Evolutionary conservation across 352 stramenopile genomes (phyloP).

Genomic region (Globisporangium perplexum): DNA sequence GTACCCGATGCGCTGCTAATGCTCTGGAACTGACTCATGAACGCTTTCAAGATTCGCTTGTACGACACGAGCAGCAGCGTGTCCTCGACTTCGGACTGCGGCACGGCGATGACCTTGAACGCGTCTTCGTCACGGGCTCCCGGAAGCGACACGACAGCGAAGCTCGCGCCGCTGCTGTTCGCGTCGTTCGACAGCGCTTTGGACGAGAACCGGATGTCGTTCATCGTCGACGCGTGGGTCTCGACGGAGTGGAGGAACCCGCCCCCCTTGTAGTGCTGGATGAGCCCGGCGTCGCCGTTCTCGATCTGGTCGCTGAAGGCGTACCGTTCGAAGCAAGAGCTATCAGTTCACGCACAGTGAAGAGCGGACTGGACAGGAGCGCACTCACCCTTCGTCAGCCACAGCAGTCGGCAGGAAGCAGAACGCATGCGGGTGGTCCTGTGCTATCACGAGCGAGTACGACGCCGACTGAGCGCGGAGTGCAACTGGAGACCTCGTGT

Average conservation of each 20-base stretch:
- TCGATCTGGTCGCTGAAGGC: conserved; percentile 30
- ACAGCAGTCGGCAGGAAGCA: conserved; percentile 52
- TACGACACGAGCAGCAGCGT: conserved; percentile 63
- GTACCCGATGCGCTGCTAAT: not conserved
- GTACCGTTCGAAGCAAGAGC: not conserved
- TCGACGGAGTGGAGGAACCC: conserved; percentile 65
- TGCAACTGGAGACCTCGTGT: conserved; percentile 16
- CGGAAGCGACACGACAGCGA: conserved; percentile 38
- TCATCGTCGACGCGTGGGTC: conserved; percentile 57
- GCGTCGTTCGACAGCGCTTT: conserved; percentile 33
- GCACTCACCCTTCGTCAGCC: conserved; percentile 43
- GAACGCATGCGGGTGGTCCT: conserved; percentile 42
- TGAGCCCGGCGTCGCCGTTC: conserved; percentile 44
- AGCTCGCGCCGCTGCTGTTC: conserved; percentile 20
- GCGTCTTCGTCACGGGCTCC: conserved; percentile 63
- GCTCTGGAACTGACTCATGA: conserved; percentile 30
- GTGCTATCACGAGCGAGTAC: conserved; percentile 29
- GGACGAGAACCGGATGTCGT: conserved; percentile 55
- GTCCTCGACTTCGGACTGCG: conserved; percentile 41
- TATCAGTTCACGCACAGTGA: not conserved
- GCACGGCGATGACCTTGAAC: conserved; percentile 51
- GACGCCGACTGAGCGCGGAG: conserved; percentile 7
- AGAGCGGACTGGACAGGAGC: not conserved
- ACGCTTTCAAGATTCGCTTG: conserved; percentile 31
- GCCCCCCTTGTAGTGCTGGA: conserved; percentile 44